Evolutionary conservation across 2,329 filamentous ascomycete genomes (phyloP).

Genomic region (Phialophora macrospora): DNA sequence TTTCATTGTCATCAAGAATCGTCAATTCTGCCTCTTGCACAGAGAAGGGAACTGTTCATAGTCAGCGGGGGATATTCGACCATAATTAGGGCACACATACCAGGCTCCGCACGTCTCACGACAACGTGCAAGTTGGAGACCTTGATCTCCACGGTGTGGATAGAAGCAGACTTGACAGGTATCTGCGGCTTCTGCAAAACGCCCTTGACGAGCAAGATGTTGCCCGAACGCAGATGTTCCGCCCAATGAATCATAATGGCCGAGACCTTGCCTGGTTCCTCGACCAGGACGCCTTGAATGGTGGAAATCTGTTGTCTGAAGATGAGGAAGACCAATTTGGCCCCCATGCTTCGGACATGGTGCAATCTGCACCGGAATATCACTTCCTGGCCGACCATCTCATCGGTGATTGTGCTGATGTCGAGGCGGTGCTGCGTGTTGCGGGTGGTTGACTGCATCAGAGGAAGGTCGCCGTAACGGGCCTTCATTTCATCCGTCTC

Average conservation of each 20-base stretch:
- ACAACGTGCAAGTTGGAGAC: conserved; percentile 70
- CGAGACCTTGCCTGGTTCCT: conserved; percentile 65
- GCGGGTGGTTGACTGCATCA: conserved; percentile 63
- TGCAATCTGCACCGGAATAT: conserved; percentile 74
- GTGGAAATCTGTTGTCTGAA: conserved; percentile 83
- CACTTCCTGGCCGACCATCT: conserved; percentile 64
- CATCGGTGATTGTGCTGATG: conserved; percentile 58
- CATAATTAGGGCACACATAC: conserved; percentile 23
- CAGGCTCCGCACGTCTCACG: conserved; percentile 62
- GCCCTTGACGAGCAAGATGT: conserved; percentile 76
- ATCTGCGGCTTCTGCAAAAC: conserved; percentile 74
- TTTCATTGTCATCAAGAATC: conserved; percentile 60
- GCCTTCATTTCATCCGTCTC: conserved; percentile 64
- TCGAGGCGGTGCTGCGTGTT: conserved; percentile 55
- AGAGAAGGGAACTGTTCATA: conserved; percentile 62
- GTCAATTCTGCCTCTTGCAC: conserved; percentile 71
- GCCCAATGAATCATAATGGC: conserved; percentile 84
- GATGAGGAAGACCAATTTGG: conserved; percentile 81
- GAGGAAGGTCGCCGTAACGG: conserved; percentile 62
- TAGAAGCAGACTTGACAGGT: conserved; percentile 73
- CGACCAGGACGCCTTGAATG: conserved; percentile 78
- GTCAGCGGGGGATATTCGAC: conserved; percentile 20
- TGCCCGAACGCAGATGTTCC: conserved; percentile 78
- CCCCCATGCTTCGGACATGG: conserved; percentile 79
- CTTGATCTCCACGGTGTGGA: conserved; percentile 76